phyloP scores from a whole-genome alignment of 75 land plant genomes.

The Isoetes taiwanensis region DNA sequence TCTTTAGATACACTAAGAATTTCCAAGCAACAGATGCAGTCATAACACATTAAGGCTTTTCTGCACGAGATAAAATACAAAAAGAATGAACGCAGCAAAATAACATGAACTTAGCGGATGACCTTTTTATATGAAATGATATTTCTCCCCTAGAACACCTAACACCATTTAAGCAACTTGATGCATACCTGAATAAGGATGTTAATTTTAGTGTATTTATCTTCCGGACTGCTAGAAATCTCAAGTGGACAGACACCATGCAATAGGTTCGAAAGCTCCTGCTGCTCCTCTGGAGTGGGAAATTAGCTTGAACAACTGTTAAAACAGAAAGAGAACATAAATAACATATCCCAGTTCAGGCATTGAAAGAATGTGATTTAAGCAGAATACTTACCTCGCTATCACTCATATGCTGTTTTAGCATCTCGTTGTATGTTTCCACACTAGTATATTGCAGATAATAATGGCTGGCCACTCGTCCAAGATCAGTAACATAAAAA shows the following conservation, averaged over 20 bases:
- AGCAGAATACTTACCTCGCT: constrained; percentile 46
- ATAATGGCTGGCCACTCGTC: constrained; percentile 95
- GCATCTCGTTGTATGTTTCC: constrained; percentile 96
- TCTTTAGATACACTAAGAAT: no score
- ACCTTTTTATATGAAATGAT: no score
- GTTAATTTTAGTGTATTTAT: constrained; percentile 84
- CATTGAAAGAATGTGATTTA: no score
- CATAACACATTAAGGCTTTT: no score
- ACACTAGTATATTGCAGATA: constrained; percentile 96
- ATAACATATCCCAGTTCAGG: no score
- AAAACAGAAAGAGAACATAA: no score
- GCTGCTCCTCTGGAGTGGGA: constrained; percentile 92
- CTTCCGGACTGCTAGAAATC: constrained; percentile 69
- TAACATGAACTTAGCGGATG: no score
- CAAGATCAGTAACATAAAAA: constrained; percentile 93
- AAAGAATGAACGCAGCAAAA: no score
- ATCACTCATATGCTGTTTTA: constrained; percentile 92
- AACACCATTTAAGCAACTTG: no score
- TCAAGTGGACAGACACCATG: constrained; percentile 69
- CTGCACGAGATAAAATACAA: no score
- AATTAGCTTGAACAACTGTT: constrained; percentile 89
- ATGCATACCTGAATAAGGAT: constrained; percentile 98
- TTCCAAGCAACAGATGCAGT: no score
- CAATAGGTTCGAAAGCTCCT: constrained; percentile 54
- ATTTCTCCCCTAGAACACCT: no score